phyloP scores from a whole-genome alignment of 208 protist genomes.

The Vickermania spadyakhi region DNA sequence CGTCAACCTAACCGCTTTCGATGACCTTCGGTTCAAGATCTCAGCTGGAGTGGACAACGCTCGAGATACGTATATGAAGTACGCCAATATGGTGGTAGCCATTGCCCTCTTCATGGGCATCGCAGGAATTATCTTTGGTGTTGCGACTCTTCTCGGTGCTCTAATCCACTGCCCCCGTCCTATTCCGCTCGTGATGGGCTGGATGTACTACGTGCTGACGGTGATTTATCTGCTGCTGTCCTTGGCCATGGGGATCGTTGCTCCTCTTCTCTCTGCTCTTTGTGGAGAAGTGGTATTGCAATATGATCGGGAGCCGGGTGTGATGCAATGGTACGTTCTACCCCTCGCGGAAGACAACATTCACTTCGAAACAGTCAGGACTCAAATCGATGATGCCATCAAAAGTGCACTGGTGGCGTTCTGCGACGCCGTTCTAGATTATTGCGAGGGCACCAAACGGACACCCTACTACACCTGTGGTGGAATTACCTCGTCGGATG shows the following conservation, averaged over 20 bases:
- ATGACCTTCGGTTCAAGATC: constrained; percentile 21
- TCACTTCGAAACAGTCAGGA: constrained; percentile 1
- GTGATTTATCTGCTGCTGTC: constrained; percentile 11
- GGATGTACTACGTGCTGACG: constrained; percentile 17
- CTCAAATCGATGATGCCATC: neutral
- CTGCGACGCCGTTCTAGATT: constrained; percentile 4
- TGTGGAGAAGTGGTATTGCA: constrained; percentile 18
- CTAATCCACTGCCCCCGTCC: constrained; percentile 7
- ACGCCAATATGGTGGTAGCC: constrained; percentile 25
- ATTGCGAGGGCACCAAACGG: constrained; percentile 11
- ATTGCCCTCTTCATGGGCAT: constrained; percentile 40
- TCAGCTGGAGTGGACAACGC: constrained; percentile 13
- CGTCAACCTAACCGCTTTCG: constrained; percentile 28
- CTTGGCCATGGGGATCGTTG: constrained; percentile 6
- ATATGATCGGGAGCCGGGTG: constrained; percentile 10
- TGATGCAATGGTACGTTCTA: constrained; percentile 21
- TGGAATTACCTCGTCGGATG: constrained; percentile 5
- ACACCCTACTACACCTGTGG: constrained; percentile 28
- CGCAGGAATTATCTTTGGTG: constrained; percentile 34
- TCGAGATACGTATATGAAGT: constrained; percentile 54
- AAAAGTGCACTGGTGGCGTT: neutral
- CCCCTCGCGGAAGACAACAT: constrained; percentile 6
- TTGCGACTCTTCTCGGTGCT: constrained; percentile 4
- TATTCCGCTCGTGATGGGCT: constrained; percentile 6
- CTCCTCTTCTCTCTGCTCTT: neutral